phyloP scores from a whole-genome alignment of 441 rosid genomes.

The Syzygium malaccense region DNA sequence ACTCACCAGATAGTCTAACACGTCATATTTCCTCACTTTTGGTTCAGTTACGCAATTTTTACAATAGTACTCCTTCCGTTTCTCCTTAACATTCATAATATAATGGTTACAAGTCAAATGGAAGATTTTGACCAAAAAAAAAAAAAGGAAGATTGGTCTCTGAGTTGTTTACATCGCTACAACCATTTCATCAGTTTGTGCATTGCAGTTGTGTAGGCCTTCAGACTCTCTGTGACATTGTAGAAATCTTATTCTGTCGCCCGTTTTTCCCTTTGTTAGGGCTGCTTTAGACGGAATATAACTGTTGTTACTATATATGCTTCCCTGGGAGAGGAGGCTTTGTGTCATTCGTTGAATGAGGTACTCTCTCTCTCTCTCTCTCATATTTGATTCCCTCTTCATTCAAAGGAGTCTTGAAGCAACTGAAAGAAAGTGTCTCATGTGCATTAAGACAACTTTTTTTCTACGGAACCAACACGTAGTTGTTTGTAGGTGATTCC shows the following conservation, averaged over 20 bases:
- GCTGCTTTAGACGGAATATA: constrained; percentile 83
- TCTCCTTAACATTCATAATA: neutral
- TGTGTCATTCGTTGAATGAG: constrained; percentile 94
- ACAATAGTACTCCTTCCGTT: neutral
- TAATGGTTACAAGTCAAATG: neutral
- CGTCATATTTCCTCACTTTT: neutral
- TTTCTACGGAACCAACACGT: neutral
- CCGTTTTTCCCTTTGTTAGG: constrained; percentile 37
- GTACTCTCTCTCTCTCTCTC: constrained; percentile 21
- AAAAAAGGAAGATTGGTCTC: neutral
- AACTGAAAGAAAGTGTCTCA: neutral
- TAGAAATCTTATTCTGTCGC: neutral
- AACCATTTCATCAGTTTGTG: neutral
- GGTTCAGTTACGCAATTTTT: neutral
- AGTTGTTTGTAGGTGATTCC: neutral
- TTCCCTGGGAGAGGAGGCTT: constrained; percentile 90
- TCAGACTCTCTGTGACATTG: neutral
- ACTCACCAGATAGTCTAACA: neutral
- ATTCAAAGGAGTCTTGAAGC: neutral
- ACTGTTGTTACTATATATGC: constrained; percentile 93
- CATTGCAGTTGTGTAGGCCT: neutral
- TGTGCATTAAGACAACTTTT: neutral
- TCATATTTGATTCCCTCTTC: neutral
- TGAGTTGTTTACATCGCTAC: neutral
- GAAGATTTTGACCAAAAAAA: too few relatives aligned